These are phyloP conservation scores for Ophiocordyceps unilateralis DNA, from an alignment of 2,329 filamentous ascomycete species.

Conservation along the genomic window DNA sequence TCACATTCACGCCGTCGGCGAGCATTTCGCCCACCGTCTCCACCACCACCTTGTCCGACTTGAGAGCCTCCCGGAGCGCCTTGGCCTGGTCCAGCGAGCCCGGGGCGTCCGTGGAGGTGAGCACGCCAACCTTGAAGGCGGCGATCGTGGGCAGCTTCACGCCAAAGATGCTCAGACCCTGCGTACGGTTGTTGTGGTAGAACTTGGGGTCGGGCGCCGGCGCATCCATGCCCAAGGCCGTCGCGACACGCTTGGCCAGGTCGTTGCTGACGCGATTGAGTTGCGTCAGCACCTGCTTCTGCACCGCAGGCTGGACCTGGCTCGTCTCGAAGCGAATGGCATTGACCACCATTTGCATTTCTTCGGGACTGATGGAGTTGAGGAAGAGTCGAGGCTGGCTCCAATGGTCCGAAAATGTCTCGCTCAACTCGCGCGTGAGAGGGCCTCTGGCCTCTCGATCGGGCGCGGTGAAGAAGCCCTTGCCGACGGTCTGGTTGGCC, in stretches of 20 bases:
- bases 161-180: constrained; percentile 41
- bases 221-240: constrained; percentile 38
- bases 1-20: constrained; percentile 35
- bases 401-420: constrained; percentile 55
- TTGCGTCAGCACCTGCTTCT: constrained; percentile 48
- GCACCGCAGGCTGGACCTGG: constrained; percentile 41
- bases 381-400: constrained; percentile 56
- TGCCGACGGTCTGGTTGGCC: constrained; percentile 18
- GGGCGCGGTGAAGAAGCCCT: constrained; percentile 55
- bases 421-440: constrained; percentile 39
- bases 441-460: constrained; percentile 31
- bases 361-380: constrained; percentile 48
- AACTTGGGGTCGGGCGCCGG: constrained; percentile 43
- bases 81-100: constrained; percentile 30
- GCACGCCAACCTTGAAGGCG: constrained; percentile 45
- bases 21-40: constrained; percentile 45
- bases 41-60: constrained; percentile 33
- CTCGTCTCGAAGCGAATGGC: constrained; percentile 55
- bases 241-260: constrained; percentile 45
- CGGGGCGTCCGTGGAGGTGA: constrained; percentile 26
- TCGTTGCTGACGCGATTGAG: constrained; percentile 54
- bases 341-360: constrained; percentile 57
- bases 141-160: constrained; percentile 40
- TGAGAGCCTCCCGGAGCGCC: constrained; percentile 30
- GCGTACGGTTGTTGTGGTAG: constrained; percentile 54